Evolutionary conservation across 257 asterid genomes (phyloP).

Genomic region (Gynochthodes officinalis): DNA sequence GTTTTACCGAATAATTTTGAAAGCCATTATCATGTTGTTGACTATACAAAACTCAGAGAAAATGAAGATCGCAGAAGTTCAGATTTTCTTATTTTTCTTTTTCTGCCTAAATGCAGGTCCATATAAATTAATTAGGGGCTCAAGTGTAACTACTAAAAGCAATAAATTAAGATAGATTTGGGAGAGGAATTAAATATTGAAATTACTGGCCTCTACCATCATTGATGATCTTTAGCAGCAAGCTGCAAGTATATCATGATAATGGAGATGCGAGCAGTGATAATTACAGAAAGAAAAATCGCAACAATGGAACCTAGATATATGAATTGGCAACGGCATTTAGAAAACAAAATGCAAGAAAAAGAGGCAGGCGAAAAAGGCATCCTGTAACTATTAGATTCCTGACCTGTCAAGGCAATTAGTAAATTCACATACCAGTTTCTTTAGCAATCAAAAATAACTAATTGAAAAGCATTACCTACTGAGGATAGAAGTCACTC

Average conservation of each 20-base stretch:
- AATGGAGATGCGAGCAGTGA: slow-evolving; percentile 18
- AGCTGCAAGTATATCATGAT: slow-evolving; percentile 20
- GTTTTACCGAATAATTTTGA: no score
- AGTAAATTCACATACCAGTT: not conserved
- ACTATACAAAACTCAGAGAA: not conserved
- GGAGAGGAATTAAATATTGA: not conserved
- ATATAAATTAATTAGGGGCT: not conserved
- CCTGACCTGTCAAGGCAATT: slow-evolving; percentile 17
- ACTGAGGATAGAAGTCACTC: not conserved
- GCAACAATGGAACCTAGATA: slow-evolving; percentile 13
- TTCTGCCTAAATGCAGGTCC: no score
- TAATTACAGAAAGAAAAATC: slow-evolving; percentile 16
- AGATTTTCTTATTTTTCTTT: not conserved
- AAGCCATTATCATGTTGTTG: not conserved
- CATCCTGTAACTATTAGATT: slow-evolving; percentile 17
- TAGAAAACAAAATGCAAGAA: slow-evolving; percentile 20
- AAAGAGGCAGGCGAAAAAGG: slow-evolving; percentile 21
- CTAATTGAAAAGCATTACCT: not conserved
- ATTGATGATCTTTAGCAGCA: slow-evolving; percentile 20
- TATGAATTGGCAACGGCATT: slow-evolving; percentile 16
- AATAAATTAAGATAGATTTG: not conserved
- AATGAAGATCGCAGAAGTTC: not conserved
- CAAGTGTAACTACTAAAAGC: not conserved
- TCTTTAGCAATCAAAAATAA: not conserved
- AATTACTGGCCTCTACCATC: slow-evolving; percentile 26